Conservation (phyloP, 2,329 filamentous ascomycete genomes). For the Aspergillus floridensis region DNA sequence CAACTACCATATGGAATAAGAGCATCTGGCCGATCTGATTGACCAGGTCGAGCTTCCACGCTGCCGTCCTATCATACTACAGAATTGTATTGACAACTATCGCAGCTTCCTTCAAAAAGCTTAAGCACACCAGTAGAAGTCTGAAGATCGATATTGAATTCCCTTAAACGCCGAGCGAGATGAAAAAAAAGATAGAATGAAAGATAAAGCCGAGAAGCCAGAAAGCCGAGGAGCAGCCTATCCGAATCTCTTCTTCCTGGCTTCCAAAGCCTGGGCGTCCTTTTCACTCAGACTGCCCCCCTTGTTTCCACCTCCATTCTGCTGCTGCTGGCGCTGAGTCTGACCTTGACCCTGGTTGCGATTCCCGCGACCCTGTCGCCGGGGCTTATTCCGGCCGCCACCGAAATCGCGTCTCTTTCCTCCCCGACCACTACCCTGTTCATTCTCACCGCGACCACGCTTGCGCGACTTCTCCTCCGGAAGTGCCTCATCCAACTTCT, state of each 20-base stretch:
- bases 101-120: neutral
- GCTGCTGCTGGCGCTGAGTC: conserved; percentile 15
- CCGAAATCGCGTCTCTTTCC: conserved; percentile 41
- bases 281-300: conserved; percentile 36
- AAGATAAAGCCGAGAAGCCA: conserved; percentile 8
- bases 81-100: neutral
- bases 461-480: conserved; percentile 43
- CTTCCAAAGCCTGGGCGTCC: conserved; percentile 45
- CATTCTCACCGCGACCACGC: conserved; percentile 37
- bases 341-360: conserved; percentile 23
- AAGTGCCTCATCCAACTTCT: conserved; percentile 47
- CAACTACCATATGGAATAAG: neutral
- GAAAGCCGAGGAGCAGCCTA: conserved; percentile 22
- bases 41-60: neutral
- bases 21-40: neutral
- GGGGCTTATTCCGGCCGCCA: conserved; percentile 32
- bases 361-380: conserved; percentile 22
- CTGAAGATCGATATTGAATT: neutral
- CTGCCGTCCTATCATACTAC: neutral
- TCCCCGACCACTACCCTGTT: conserved; percentile 38
- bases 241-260: conserved; percentile 49
- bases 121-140: neutral
- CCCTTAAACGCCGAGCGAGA: conserved; percentile 16
- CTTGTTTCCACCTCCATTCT: conserved; percentile 15
- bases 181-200: conserved; percentile 15